These are phyloP conservation scores for Hermanozyma aechmeae DNA, from an alignment of 805 yeast species.

Conservation along the genomic window DNA sequence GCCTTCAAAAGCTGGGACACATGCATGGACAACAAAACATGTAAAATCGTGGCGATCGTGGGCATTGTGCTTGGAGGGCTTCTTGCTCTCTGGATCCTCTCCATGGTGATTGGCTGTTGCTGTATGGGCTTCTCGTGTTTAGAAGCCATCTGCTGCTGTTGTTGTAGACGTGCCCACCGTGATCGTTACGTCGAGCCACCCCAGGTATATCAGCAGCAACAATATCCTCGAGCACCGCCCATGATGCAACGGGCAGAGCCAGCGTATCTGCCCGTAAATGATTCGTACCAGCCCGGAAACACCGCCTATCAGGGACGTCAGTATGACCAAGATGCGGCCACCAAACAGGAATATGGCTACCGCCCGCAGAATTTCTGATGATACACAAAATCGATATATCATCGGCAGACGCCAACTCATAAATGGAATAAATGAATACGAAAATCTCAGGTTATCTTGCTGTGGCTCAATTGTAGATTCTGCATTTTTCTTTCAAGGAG, in stretches of 20 bases:
- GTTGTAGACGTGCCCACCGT: conserved; percentile 22
- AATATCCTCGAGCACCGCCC: conserved; percentile 20
- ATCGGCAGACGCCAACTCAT: no score
- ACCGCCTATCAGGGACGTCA: no score
- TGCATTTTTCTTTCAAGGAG: no score
- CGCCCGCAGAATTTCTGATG: no score
- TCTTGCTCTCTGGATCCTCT: conserved; percentile 45
- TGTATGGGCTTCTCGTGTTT: conserved; percentile 41
- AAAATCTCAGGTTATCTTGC: no score
- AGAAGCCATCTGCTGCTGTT: conserved; percentile 43
- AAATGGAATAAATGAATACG: no score
- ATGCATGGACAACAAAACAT: conserved; percentile 69
- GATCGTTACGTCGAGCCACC: conserved; percentile 10
- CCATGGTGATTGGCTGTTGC: conserved; percentile 45
- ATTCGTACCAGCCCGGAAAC: no score
- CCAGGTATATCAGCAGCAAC: conserved; percentile 19
- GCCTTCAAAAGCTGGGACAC: conserved; percentile 63
- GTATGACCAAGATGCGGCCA: no score
- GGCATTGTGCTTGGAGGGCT: conserved; percentile 54
- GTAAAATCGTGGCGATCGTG: conserved; percentile 71
- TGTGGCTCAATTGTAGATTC: no score
- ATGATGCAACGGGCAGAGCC: conserved; percentile 13
- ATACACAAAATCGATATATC: no score
- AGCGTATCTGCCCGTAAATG: no score
- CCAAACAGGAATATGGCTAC: no score